phyloP scores from a whole-genome alignment of 2,329 filamentous ascomycete species.

The Keithomyces neogunnii region DNA sequence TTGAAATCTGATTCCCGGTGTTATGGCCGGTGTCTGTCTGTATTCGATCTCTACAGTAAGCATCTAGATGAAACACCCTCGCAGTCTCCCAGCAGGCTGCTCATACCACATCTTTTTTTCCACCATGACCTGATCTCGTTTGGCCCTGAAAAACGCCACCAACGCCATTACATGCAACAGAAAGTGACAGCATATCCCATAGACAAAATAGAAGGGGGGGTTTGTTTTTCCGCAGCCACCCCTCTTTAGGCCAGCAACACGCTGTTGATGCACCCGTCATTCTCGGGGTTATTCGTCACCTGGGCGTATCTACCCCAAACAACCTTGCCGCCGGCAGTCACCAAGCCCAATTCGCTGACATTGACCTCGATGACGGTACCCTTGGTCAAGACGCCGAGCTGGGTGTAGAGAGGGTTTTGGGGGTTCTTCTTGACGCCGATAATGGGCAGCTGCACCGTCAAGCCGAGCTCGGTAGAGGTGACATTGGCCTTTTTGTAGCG shows the following conservation, averaged over 20 bases:
- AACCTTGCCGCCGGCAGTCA: slow-evolving; percentile 86
- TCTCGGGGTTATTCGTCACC: slow-evolving; percentile 39
- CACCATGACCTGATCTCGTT: not conserved
- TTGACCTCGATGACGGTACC: slow-evolving; percentile 82
- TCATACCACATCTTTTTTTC: not conserved
- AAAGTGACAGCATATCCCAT: slow-evolving; percentile 3
- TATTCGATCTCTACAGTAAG: not conserved
- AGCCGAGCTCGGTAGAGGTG: slow-evolving; percentile 68
- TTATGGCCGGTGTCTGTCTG: not conserved
- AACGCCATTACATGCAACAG: slow-evolving; percentile 20
- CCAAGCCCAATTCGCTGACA: slow-evolving; percentile 81
- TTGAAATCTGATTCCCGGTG: no score
- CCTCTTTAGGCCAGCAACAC: slow-evolving; percentile 22
- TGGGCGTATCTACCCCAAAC: slow-evolving; percentile 78
- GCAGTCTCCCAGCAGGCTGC: not conserved
- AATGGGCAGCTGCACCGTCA: slow-evolving; percentile 82
- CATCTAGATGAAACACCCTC: not conserved
- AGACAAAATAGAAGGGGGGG: not conserved
- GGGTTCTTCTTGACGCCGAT: slow-evolving; percentile 60
- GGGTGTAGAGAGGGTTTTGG: slow-evolving; percentile 84
- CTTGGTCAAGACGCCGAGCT: slow-evolving; percentile 82
- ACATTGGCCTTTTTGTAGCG: slow-evolving; percentile 46
- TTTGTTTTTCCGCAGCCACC: not conserved
- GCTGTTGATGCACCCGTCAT: slow-evolving; percentile 37
- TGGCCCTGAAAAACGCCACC: slow-evolving; percentile 13